Percentiles rank a stretch among this genome's conserved stretches.
These are phyloP conservation scores for Collybiopsis luxurians DNA, from an alignment of 768 basidiomycete species.

Conservation along the genomic window DNA sequence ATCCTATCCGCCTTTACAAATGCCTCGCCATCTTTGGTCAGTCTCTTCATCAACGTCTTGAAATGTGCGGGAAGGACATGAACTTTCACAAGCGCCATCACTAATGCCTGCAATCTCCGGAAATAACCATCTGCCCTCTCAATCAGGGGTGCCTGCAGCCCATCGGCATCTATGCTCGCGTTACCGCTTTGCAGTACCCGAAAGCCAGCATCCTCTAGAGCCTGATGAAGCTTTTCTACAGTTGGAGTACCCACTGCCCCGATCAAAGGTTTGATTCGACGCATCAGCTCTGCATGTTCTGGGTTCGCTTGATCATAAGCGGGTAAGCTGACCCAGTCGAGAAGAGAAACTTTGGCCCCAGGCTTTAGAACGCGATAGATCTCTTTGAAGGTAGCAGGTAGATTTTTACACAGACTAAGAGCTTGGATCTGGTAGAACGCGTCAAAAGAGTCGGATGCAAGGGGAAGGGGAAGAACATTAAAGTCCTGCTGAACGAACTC, in stretches of 20 bases:
- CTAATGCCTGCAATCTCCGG: background rate
- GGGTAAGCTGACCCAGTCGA: constrained; percentile 6
- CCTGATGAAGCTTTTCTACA: background rate
- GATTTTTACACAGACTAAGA: constrained; percentile 2
- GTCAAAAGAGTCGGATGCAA: background rate
- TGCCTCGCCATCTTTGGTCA: background rate
- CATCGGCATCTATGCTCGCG: background rate
- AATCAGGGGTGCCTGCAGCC: constrained; percentile 1
- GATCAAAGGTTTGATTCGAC: constrained; percentile 6
- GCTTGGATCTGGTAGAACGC: constrained; percentile 4
- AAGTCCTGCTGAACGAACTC: constrained; percentile 5
- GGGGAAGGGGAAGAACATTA: background rate
- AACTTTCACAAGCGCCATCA: constrained; percentile 1
- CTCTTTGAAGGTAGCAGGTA: background rate
- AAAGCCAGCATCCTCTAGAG: constrained; percentile 1
- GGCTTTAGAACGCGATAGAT: constrained; percentile 1
- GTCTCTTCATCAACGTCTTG: background rate
- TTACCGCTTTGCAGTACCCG: background rate
- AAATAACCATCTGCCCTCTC: constrained; percentile 5
- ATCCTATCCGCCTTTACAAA: background rate
- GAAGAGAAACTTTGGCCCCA: background rate
- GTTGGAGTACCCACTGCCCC: constrained; percentile 4
- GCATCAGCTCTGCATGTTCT: constrained; percentile 5
- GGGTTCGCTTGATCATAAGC: background rate
- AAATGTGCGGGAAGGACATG: constrained; percentile 1